phyloP scores from a whole-genome alignment of 345 rosid species.

The Hibiscus trionum region DNA sequence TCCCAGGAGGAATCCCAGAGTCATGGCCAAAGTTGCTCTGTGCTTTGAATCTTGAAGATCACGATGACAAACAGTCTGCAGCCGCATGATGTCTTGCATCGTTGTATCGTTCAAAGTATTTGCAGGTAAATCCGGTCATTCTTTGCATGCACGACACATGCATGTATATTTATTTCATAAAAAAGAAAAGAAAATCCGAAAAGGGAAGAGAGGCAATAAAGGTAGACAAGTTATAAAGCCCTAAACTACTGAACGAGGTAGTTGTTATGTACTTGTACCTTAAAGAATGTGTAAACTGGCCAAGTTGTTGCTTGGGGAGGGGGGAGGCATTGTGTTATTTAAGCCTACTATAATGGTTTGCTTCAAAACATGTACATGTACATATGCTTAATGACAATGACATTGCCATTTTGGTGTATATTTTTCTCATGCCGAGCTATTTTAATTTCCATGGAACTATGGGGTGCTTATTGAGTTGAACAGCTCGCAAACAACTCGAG shows the following conservation, averaged over 20 bases:
- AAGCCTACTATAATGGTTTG: background rate
- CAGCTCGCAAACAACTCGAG: no score
- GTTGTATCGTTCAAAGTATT: constrained; percentile 3
- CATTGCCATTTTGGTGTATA: background rate
- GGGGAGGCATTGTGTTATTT: background rate
- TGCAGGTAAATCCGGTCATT: constrained; percentile 39
- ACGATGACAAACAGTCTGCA: constrained; percentile 48
- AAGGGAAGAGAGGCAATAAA: constrained; percentile 2
- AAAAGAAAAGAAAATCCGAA: background rate
- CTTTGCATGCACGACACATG: constrained; percentile 39
- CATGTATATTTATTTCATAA: constrained; percentile 27
- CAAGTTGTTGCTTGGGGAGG: background rate
- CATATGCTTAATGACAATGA: background rate
- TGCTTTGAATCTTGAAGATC: constrained; percentile 73
- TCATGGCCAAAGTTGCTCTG: constrained; percentile 92
- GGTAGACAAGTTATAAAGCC: background rate
- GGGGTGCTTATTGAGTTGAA: no score
- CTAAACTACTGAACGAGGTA: constrained; percentile 4
- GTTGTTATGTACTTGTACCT: background rate
- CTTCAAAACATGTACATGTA: background rate
- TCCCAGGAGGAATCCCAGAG: constrained; percentile 96
- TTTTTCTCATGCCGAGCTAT: background rate
- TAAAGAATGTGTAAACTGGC: background rate
- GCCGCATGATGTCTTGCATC: constrained; percentile 37
- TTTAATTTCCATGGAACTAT: no score